Base-by-base conservation (phyloP, 2,329 filamentous ascomycete genomes). In the Talaromyces marneffei region DNA sequence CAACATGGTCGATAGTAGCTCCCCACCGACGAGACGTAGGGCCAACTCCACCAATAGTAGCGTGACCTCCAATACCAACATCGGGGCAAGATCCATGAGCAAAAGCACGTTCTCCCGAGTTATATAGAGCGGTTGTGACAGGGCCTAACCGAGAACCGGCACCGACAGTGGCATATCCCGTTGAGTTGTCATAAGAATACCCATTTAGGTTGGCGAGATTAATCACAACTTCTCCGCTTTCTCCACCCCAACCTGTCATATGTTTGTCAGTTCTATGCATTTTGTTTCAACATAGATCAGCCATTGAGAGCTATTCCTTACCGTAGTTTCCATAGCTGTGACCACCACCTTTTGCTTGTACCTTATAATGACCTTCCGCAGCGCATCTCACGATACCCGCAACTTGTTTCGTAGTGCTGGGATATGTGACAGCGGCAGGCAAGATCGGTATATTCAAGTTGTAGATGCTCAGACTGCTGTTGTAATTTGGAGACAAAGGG, bases 301-400 rank as follows among this genome's bases (percentile, higher is more conserved):
- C 12, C 3, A 14, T 27, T 14, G 23, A 48, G 14, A 25, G 42
- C 10, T 37, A 16, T 57, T 23, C 52, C 12, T 72, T 72, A 62
- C 79, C 79, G 57, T 78, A 80, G 44, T 80, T 82, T 0, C 77
- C 82, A 67, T 82, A 84, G 42, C 78, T 80, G 66, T 84, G 82
- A 0, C 82, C 83, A 10, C 82, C 82, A 37, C 77, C 75, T 62
- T 78, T 79, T 2, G 81, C 73, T 40, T 81, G 81, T 2, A 85
- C 79, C 54, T 81, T 79, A 29, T 82, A 70, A 6, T 70, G 70
- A 42, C 70, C 63, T 23, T 75, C 65, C 1, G 68, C 66, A 2
- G 80, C 82, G 60, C 80, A 84, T 40, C 70, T 69, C n/a, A 85
- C 75, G 2, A 81, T 76, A 2, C 70, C 72, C 4, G 78, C 70